Base-by-base conservation (phyloP, 2,329 filamentous ascomycete species). In the Hysterium pulicare region DNA sequence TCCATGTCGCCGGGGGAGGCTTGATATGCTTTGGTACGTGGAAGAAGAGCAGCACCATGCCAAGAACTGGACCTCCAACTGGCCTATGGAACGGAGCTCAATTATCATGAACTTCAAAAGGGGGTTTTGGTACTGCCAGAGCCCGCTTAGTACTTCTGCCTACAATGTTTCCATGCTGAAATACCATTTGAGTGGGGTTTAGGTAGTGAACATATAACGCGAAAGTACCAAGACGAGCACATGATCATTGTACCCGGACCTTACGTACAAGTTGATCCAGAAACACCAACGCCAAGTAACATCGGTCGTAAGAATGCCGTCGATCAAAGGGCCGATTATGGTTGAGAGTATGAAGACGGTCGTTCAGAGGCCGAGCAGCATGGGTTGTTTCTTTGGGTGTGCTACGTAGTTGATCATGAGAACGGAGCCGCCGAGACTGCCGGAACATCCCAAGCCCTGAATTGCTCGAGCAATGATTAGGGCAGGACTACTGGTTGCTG, bases 351-450 rank as follows among this genome's bases (percentile, higher is more conserved):
- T 35, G 41, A 48, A 23, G 21, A 31, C 19, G 15, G 53, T 59
- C n/a, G 59, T 60, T 15, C 64, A 51, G 16, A 57, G 44, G n/a
- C 61, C 62, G 22, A 52, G 50, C 34, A 49, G 66, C n/a, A 47
- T 57, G 4, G 70, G 66, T 15, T 64, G 49, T 55, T 68, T 69
- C 39, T 57, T 51, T 50, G 70, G 62, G 1, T 67, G 61, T 10
- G 39, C 54, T 4, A 59, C 57, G 36, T 61, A 61, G 0, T 69
- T 58, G 28, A 78, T 59, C 5, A 79, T 45, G 51, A 40, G 41
- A 22, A 44, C 39, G 9, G 33, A 33, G 13, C 47, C 47, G 17
- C 38, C 21, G 5, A 33, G 9, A 13, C 61, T 52, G 3, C 63
- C 64, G 15, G 59, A 57, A n/a, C 45, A 47, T 8, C 63, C 61